Percentiles rank a stretch among this genome's conserved stretches.
Evolutionary conservation across 176 grass and related monocot species (phyloP).

Genomic region (Rhynchospora pubera): DNA sequence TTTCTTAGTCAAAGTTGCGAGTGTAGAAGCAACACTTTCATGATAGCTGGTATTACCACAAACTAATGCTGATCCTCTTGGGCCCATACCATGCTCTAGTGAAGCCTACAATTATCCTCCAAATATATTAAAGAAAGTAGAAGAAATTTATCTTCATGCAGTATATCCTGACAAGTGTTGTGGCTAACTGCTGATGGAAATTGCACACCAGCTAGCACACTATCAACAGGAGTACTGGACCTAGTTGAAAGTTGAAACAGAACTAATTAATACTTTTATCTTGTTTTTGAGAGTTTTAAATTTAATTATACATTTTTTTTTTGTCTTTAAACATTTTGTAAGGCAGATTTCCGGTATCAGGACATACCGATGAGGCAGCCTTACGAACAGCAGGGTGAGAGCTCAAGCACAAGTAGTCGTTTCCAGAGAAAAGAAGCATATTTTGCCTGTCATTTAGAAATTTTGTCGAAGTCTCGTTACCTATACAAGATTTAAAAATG

Average conservation of each 20-base stretch:
- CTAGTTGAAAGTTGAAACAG: too few relatives aligned
- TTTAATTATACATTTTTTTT: too few relatives aligned
- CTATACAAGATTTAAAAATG: background rate
- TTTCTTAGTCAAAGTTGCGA: slow-evolving; percentile 31
- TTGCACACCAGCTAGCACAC: too few relatives aligned
- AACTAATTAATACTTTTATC: too few relatives aligned
- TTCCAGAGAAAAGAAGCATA: slow-evolving; percentile 36
- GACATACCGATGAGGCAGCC: slow-evolving; percentile 1
- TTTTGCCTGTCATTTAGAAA: background rate
- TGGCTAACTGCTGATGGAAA: too few relatives aligned
- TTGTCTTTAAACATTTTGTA: too few relatives aligned
- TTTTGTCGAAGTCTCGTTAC: background rate
- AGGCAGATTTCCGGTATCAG: too few relatives aligned
- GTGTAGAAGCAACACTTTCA: slow-evolving; percentile 13
- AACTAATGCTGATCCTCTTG: slow-evolving; percentile 34
- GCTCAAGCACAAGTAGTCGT: slow-evolving; percentile 39
- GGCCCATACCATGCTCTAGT: slow-evolving; percentile 31
- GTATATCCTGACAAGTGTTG: too few relatives aligned
- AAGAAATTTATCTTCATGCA: background rate
- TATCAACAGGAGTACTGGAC: too few relatives aligned
- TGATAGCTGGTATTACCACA: slow-evolving; percentile 41
- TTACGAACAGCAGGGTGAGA: slow-evolving; percentile 31
- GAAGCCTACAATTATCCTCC: slow-evolving; percentile 22
- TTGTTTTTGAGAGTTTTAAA: too few relatives aligned
- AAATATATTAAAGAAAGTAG: background rate